A percentile compares a stretch with the other conserved stretches of the same genome.
Evolutionary conservation across 257 asterid genomes (phyloP).

Genomic region (Verbascum thapsus): DNA sequence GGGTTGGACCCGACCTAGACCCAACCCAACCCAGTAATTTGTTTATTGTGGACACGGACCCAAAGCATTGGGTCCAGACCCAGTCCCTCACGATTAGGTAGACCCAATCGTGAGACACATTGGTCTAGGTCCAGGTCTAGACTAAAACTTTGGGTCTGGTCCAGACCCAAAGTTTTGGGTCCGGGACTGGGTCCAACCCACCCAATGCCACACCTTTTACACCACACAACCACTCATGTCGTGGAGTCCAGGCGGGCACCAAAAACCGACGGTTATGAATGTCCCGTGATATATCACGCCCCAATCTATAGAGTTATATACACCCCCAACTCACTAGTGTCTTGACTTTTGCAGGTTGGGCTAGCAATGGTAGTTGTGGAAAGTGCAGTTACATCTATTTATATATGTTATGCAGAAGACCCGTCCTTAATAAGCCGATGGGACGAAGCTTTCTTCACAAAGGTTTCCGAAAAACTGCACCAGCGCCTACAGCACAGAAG

Average conservation of each 20-base stretch:
- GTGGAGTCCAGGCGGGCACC: not conserved
- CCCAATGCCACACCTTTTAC: not conserved
- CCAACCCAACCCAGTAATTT: no score
- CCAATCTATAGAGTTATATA: not conserved
- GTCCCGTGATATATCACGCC: no score
- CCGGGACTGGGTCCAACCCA: no score
- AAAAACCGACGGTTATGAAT: no score
- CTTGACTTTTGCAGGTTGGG: constrained; percentile 64
- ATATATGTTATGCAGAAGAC: constrained; percentile 88
- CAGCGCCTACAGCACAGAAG: constrained; percentile 94
- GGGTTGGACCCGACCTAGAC: no score
- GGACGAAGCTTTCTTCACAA: constrained; percentile 76
- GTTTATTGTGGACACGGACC: no score
- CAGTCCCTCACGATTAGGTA: no score
- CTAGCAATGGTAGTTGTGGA: constrained; percentile 92
- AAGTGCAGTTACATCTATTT: constrained; percentile 94
- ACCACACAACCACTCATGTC: not conserved
- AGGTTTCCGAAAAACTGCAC: constrained; percentile 80
- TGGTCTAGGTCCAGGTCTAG: no score
- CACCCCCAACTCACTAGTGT: constrained; percentile 1
- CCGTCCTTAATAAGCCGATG: constrained; percentile 78
- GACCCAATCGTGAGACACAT: no score
- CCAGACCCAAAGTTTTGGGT: no score
- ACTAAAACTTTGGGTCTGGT: no score
- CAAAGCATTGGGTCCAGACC: no score